A percentile compares a stretch with the other conserved stretches of the same genome.
Evolutionary conservation across 1,284 basidiomycete species (phyloP).

Genomic region (Volvariella volvacea): DNA sequence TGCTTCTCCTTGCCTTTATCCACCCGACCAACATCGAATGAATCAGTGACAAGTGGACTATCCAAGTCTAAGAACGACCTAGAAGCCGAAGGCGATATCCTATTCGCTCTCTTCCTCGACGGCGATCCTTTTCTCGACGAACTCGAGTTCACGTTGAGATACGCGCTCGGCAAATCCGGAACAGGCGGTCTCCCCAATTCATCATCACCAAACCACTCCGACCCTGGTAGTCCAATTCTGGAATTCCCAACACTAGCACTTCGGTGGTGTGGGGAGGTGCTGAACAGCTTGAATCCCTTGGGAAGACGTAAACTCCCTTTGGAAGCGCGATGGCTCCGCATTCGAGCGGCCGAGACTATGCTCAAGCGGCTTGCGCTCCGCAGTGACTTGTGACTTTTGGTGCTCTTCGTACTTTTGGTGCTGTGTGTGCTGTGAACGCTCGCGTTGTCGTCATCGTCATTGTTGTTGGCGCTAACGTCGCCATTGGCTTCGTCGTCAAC

Average conservation of each 20-base stretch:
- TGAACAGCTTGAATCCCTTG: constrained; percentile 12
- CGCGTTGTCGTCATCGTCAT: constrained; percentile 12
- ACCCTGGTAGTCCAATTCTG: too few relatives aligned
- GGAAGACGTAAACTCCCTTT: constrained; percentile 54
- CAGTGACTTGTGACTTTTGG: constrained; percentile 24
- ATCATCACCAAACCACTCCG: too few relatives aligned
- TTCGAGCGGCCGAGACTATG: constrained; percentile 51
- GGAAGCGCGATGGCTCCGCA: constrained; percentile 49
- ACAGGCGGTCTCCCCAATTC: constrained; percentile 6
- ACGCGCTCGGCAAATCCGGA: neutral
- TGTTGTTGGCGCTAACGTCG: neutral
- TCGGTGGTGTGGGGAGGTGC: too few relatives aligned
- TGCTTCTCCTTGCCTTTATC: too few relatives aligned
- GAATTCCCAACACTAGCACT: too few relatives aligned
- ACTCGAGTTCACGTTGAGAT: neutral
- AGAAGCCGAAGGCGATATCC: too few relatives aligned
- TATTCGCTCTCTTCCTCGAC: too few relatives aligned
- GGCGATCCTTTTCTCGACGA: too few relatives aligned
- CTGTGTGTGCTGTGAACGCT: constrained; percentile 25
- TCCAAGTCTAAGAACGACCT: too few relatives aligned
- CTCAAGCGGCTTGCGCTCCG: constrained; percentile 27
- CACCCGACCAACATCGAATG: too few relatives aligned
- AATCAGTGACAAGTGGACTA: too few relatives aligned
- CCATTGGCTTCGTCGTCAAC: neutral
- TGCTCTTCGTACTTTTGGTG: constrained; percentile 25